Percentiles rank a stretch among this genome's conserved stretches.
Evolutionary conservation across 73 alveolate species (phyloP).

Genomic region (Paramecium sonneborni): DNA sequence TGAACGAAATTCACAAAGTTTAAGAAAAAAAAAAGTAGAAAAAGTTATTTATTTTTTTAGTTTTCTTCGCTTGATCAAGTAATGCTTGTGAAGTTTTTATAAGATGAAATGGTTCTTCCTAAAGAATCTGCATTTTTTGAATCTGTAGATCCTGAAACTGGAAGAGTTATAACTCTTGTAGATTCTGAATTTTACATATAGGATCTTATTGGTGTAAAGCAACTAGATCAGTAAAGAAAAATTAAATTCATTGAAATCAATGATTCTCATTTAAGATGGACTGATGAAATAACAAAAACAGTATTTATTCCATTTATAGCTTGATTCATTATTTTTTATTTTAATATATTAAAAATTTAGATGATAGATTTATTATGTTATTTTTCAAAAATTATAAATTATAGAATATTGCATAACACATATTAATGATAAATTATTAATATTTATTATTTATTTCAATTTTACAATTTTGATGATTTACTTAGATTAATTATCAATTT

Average conservation of each 20-base stretch:
- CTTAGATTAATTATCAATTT: background rate
- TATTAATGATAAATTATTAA: too few species aligned
- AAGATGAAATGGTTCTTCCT: constrained; percentile 88
- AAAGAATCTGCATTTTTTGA: constrained; percentile 84
- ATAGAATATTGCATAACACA: too few species aligned
- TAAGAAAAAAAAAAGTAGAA: background rate
- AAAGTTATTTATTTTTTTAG: constrained; percentile 71
- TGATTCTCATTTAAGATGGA: constrained; percentile 82
- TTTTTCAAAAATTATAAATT: background rate
- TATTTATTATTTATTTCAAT: background rate
- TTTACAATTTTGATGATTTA: background rate
- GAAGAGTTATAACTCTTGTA: constrained; percentile 71
- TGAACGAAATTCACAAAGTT: constrained; percentile 55
- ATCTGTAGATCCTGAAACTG: constrained; percentile 76
- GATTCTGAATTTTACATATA: constrained; percentile 79
- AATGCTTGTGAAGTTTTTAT: constrained; percentile 77
- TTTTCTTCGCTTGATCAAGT: constrained; percentile 74
- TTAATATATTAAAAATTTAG: background rate
- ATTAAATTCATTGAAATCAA: constrained; percentile 66
- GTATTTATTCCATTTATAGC: constrained; percentile 70
- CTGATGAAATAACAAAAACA: constrained; percentile 68
- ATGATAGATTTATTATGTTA: background rate
- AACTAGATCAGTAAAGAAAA: constrained; percentile 77
- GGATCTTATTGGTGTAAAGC: constrained; percentile 86
- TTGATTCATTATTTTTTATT: background rate